phyloP scores from a whole-genome alignment of 257 asterid genomes.

The Solanum raphanifolium region DNA sequence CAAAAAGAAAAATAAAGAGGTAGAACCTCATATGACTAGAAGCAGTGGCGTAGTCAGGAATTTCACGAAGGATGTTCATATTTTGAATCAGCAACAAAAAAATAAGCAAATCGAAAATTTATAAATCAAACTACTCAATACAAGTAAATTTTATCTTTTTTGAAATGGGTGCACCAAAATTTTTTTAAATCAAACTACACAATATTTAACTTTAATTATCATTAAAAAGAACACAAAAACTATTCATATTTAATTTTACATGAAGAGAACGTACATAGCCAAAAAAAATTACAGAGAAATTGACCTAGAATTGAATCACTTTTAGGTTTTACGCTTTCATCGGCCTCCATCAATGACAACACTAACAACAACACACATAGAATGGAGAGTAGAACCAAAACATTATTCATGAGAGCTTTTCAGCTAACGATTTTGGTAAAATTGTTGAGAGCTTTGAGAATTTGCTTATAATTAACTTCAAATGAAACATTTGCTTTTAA shows the following conservation, averaged over 20 bases:
- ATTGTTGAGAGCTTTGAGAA: not conserved
- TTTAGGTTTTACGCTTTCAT: not conserved
- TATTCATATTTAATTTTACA: not conserved
- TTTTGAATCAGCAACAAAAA: not conserved
- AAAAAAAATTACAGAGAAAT: too few species aligned
- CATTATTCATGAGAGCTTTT: not conserved
- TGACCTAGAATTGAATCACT: not conserved
- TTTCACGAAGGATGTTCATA: not conserved
- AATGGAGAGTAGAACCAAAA: not conserved
- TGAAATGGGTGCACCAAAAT: not conserved
- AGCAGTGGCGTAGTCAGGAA: not conserved
- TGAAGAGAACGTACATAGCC: not conserved
- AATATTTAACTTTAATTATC: not conserved
- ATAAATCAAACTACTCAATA: not conserved
- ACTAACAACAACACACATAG: not conserved
- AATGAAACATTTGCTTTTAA: not conserved
- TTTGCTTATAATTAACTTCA: not conserved
- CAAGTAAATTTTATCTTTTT: not conserved
- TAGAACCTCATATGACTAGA: not conserved
- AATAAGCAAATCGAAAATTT: not conserved
- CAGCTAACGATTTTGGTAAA: not conserved
- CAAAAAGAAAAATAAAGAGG: not conserved
- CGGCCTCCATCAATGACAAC: not conserved
- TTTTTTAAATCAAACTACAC: not conserved
- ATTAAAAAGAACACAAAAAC: not conserved